Conservation (phyloP, 805 yeast species). For the Candida montana region DNA sequence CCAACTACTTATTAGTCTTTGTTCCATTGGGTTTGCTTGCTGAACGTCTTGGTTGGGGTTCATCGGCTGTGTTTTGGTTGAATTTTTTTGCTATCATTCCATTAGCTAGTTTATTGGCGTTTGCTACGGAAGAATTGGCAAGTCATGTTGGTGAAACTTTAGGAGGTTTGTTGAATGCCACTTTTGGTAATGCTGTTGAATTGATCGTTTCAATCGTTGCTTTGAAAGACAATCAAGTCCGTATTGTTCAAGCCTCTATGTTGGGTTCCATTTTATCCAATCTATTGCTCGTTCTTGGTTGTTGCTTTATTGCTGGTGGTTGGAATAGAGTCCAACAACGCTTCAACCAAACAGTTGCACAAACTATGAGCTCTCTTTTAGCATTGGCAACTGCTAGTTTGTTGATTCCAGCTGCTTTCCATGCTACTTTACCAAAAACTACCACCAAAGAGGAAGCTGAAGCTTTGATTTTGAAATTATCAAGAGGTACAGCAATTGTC, state of each 20-base stretch:
- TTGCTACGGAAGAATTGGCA: constrained; percentile 89
- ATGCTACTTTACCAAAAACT: constrained; percentile 56
- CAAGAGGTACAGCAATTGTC: constrained; percentile 82
- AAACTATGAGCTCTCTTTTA: constrained; percentile 92
- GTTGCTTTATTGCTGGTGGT: constrained; percentile 93
- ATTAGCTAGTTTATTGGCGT: constrained; percentile 83
- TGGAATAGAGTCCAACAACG: constrained; percentile 77
- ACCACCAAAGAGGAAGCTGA: constrained; percentile 30
- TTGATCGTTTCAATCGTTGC: constrained; percentile 93
- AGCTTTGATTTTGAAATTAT: constrained; percentile 56
- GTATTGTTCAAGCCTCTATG: constrained; percentile 97
- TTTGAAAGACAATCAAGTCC: constrained; percentile 73
- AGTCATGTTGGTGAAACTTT: constrained; percentile 85
- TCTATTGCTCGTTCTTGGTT: constrained; percentile 85
- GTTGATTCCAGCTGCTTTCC: constrained; percentile 94
- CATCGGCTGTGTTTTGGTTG: constrained; percentile 54
- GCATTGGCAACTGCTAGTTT: constrained; percentile 87
- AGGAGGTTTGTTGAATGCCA: constrained; percentile 93
- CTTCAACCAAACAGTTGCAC: constrained; percentile 95
- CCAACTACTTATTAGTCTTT: constrained; percentile 70
- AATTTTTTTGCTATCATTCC: constrained; percentile 92
- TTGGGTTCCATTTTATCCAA: constrained; percentile 90
- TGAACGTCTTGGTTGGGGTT: constrained; percentile 52
- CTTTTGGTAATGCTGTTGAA: constrained; percentile 97
- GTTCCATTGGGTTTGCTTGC: constrained; percentile 88